Evolutionary conservation across 2,329 filamentous ascomycete genomes (phyloP).

Genomic region (Neopestalotiopsis clavispora): DNA sequence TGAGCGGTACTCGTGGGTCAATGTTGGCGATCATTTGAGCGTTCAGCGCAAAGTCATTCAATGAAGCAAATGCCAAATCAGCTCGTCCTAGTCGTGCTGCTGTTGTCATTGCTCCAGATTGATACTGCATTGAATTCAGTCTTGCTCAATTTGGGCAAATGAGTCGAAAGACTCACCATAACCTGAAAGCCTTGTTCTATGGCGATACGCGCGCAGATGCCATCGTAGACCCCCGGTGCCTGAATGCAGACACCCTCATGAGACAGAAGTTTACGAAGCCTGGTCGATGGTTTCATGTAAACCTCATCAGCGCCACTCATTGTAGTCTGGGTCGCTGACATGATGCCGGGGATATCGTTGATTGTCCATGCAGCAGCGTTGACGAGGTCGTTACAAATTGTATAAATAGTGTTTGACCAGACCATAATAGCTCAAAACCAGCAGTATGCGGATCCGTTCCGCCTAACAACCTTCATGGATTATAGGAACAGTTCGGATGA

Average conservation of each 20-base stretch:
- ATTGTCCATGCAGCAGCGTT: neutral
- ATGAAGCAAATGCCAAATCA: slow-evolving; percentile 65
- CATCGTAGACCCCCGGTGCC: slow-evolving; percentile 19
- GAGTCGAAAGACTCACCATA: neutral
- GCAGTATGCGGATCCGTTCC: neutral
- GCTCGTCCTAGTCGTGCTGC: slow-evolving; percentile 66
- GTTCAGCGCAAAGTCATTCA: slow-evolving; percentile 67
- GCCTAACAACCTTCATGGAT: neutral
- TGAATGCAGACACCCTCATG: slow-evolving; percentile 17
- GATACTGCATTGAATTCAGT: neutral
- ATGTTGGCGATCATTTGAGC: slow-evolving; percentile 69
- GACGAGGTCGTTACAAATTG: too few relatives aligned
- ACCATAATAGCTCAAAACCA: too few relatives aligned
- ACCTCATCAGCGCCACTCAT: neutral
- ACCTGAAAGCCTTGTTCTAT: slow-evolving; percentile 19
- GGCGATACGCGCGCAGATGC: slow-evolving; percentile 18
- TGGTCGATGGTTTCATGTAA: slow-evolving; percentile 10
- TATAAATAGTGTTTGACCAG: too few relatives aligned
- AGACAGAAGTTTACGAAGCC: slow-evolving; percentile 15
- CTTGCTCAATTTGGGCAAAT: neutral
- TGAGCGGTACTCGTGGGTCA: slow-evolving; percentile 59
- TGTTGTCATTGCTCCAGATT: slow-evolving; percentile 25
- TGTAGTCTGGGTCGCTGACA: neutral
- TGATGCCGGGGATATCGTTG: neutral
- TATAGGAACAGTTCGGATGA: neutral